Base-by-base conservation (phyloP, 2,329 filamentous ascomycete species). In the Pseudodiploospora longispora region DNA sequence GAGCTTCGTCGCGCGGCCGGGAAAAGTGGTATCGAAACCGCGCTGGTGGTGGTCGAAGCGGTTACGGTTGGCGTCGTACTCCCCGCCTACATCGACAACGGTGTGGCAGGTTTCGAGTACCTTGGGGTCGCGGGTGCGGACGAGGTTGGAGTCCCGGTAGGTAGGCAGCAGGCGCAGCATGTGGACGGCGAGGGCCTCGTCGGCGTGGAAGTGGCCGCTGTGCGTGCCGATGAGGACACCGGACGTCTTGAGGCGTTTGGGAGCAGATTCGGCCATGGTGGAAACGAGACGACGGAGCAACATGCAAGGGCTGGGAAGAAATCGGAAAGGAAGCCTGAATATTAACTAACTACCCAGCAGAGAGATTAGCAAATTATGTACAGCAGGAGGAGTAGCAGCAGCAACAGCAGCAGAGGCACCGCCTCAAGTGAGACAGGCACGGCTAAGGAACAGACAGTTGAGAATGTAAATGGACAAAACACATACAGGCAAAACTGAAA, bases 11-110 rank as follows among this genome's bases (percentile, higher is more conserved):
- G 68, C 64, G 59, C 85, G 85, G 48, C 78, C 78, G 19, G 91
- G 89, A 69, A 98, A 98, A 38, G 83, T 88, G 46, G 85, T 84
- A 47, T 69, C 68, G 73, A 98, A 98, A 60, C 82, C 83, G 52
- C 91, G 88, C 74, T 98, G 93, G 76, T 98, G 93, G 71, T 98
- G 93, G 68, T 98, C 93, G 74, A 87, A 98, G 57, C 91, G 85
- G 67, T 88, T 80, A 52, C 68, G 69, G 41, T 71, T 64, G 44
- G 86, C 69, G 60, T 95, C 85, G 69, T 98, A 97, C 65, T 91
- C 86, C 57, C 90, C 91, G 60, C 91, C 90, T n/a, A 97, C 93
- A 61, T 98, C 93, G 55, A 97, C 91, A 47, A 98, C 90, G 44
- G 88, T 95, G 71, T 96, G 87, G 74, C 91, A 96, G 47, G 77